phyloP scores from a whole-genome alignment of 352 stramenopile species.

The Nothophytophthora sp. region DNA sequence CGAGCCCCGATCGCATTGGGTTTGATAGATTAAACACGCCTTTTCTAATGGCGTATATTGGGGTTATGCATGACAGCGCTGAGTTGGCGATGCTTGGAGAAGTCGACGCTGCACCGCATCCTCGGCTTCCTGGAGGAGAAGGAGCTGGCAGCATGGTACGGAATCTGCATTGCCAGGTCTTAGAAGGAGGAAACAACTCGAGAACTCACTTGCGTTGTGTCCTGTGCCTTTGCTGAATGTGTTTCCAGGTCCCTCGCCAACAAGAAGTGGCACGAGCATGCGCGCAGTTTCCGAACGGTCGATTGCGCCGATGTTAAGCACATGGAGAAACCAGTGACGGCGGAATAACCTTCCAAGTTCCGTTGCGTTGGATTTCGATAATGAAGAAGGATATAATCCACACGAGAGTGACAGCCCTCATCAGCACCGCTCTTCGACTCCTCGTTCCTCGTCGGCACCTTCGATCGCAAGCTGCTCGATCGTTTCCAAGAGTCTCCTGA shows the following conservation, averaged over 20 bases:
- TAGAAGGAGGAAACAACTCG: too few relatives aligned
- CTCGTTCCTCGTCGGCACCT: conserved; percentile 9
- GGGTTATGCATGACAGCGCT: conserved; percentile 42
- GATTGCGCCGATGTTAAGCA: conserved; percentile 11
- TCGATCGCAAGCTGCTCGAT: conserved; percentile 39
- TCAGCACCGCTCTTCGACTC: too few relatives aligned
- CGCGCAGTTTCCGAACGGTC: conserved; percentile 26
- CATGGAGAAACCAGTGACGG: conserved; percentile 12
- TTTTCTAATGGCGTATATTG: too few relatives aligned
- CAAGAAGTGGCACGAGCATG: conserved; percentile 41
- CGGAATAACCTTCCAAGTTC: conserved; percentile 1
- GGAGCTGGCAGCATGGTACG: conserved; percentile 42
- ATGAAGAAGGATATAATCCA: too few relatives aligned
- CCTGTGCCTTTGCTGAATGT: neutral
- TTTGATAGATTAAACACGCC: too few relatives aligned
- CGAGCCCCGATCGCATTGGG: too few relatives aligned
- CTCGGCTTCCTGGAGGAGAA: conserved; percentile 27
- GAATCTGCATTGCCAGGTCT: neutral
- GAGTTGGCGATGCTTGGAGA: conserved; percentile 51
- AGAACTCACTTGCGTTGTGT: neutral
- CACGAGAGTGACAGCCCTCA: too few relatives aligned
- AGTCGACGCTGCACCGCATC: conserved; percentile 26
- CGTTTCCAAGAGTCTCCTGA: conserved; percentile 35
- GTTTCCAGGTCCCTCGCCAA: conserved; percentile 39
- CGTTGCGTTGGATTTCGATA: too few relatives aligned